Percentiles rank a stretch among this genome's conserved stretches.
Conservation (phyloP, 163 green algal species). For the Chlorella variabilis region DNA sequence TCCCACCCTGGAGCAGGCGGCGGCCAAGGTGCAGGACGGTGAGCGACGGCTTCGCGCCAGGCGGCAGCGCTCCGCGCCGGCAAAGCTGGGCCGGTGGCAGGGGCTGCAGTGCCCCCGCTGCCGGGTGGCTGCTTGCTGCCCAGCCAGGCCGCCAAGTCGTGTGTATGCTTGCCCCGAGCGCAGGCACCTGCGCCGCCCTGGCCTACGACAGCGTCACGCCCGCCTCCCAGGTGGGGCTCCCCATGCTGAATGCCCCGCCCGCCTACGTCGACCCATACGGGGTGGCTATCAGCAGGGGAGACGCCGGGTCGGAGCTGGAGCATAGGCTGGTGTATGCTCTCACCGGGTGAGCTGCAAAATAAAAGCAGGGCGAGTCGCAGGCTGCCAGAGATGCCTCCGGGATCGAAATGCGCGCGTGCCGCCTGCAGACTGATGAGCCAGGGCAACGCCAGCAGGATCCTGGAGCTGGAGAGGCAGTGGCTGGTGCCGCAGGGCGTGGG, state of each 20-base stretch:
- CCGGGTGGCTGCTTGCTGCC: too few relatives aligned
- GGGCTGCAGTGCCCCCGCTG: too few relatives aligned
- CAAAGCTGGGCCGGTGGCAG: too few relatives aligned
- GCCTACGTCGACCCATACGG: slow-evolving; percentile 3
- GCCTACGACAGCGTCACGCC: slow-evolving; percentile 15
- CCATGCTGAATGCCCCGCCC: slow-evolving; percentile 1
- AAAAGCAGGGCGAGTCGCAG: not conserved
- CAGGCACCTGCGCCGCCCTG: slow-evolving; percentile 8
- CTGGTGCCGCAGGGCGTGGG: not conserved
- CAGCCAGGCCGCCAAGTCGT: not conserved
- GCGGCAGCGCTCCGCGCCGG: not conserved
- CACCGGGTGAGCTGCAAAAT: not conserved
- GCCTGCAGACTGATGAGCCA: slow-evolving; percentile 17
- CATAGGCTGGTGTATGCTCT: slow-evolving; percentile 7
- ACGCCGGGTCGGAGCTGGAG: not conserved
- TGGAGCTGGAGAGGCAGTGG: slow-evolving; percentile 31
- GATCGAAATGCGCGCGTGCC: not conserved
- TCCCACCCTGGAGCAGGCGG: not conserved
- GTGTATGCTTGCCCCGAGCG: not conserved
- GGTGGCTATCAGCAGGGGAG: not conserved
- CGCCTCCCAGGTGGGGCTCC: not conserved
- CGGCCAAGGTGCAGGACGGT: not conserved
- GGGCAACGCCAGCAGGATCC: slow-evolving; percentile 10
- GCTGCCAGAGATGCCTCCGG: too few relatives aligned
- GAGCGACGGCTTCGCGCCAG: not conserved